Evolutionary conservation across 805 yeast genomes (phyloP).

Genomic region (Candida boleticola): DNA sequence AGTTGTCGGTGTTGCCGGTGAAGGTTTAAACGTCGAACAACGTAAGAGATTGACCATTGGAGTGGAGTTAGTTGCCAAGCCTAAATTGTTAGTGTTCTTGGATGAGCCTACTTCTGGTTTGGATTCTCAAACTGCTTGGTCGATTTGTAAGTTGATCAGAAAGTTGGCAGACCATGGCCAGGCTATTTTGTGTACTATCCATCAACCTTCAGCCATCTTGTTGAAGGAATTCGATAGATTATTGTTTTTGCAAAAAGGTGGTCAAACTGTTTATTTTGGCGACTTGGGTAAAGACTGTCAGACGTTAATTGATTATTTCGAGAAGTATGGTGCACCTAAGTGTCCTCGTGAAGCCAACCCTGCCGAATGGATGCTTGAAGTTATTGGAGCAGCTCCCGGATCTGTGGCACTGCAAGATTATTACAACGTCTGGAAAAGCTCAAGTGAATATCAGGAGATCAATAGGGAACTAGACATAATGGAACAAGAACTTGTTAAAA

Average conservation of each 20-base stretch:
- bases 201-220: conserved; percentile 77
- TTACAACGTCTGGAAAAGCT: conserved; percentile 22
- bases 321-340: conserved; percentile 57
- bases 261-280: conserved; percentile 74
- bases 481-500: conserved; percentile 19
- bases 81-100: conserved; percentile 24
- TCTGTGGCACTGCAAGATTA: conserved; percentile 25
- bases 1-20: conserved; percentile 33
- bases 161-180: conserved; percentile 34
- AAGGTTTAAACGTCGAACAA: conserved; percentile 35
- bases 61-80: conserved; percentile 30
- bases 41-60: conserved; percentile 34
- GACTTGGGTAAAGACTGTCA: conserved; percentile 60
- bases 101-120: conserved; percentile 42
- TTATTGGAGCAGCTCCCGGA: conserved; percentile 31
- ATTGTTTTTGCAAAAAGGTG: conserved; percentile 67
- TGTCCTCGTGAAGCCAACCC: conserved; percentile 76
- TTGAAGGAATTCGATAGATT: conserved; percentile 73
- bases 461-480: conserved; percentile 15
- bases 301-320: conserved; percentile 64
- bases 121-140: conserved; percentile 39
- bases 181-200: conserved; percentile 53
- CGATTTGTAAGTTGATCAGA: conserved; percentile 31
- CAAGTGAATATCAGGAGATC: conserved; percentile 14
- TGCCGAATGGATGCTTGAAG: conserved; percentile 44